A percentile compares a stretch with the other conserved stretches of the same genome.
Conservation (phyloP, 2,329 filamentous ascomycete genomes). For the Nothophaeocryptopus gaeumannii region DNA sequence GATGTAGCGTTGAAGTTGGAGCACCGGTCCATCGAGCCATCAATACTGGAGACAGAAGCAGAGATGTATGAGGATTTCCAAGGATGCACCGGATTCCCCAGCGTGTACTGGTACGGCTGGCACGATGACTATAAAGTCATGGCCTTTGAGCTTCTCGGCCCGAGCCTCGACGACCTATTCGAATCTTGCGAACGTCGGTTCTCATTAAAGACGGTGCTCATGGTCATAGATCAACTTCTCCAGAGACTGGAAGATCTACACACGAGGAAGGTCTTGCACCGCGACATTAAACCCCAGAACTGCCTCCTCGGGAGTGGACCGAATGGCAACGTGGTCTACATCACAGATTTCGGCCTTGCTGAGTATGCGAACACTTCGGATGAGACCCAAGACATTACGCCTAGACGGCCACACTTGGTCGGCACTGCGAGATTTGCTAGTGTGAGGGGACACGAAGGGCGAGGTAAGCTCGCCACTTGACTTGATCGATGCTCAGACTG, state of each 20-base stretch:
- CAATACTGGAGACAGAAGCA: neutral
- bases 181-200: neutral
- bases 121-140: constrained; percentile 4
- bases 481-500: constrained; percentile 13
- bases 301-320: constrained; percentile 1
- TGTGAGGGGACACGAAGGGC: constrained; percentile 23
- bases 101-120: constrained; percentile 3
- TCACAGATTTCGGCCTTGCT: constrained; percentile 2
- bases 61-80: neutral
- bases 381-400: neutral
- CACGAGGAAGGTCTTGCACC: neutral
- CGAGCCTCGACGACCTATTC: constrained; percentile 3
- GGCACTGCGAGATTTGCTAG: constrained; percentile 25
- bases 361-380: neutral
- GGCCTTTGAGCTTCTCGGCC: constrained; percentile 3
- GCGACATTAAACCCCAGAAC: constrained; percentile 4
- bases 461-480: too few species aligned
- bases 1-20: constrained; percentile 7
- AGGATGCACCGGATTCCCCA: neutral
- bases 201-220: constrained; percentile 1
- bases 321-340: constrained; percentile 4
- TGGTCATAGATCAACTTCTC: neutral
- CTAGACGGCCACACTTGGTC: constrained; percentile 6
- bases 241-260: constrained; percentile 2
- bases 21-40: neutral